Evolutionary conservation across 1,284 basidiomycete species (phyloP), one percentile per base, ranked within the genome.

Genomic region (Moesziomyces antarcticus): DNA sequence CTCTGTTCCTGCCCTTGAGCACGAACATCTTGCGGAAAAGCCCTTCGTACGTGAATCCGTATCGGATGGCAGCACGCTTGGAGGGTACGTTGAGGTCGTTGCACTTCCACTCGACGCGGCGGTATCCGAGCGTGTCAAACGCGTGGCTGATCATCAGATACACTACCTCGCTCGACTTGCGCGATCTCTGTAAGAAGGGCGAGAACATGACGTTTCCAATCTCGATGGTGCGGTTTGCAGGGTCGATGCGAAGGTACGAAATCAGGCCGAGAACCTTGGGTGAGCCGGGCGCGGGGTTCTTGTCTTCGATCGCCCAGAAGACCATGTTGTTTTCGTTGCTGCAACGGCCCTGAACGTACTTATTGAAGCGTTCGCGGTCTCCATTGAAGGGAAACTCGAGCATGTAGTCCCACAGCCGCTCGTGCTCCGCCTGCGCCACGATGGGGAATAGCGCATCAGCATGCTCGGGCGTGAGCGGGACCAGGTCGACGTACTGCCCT

Each of bases 81-180:
- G 72, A 75, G 3, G 65, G 68, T 5, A 16, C 24, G 44, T 79
- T 78, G 44, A 73, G 56, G 20, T 62, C 57, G 61, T 80, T 75
- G 41, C 70, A 74, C 56, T 80, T 80, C 78, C 78, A 80, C 53
- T 80, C 78, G 14, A 79, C 49, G 20, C 78, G 68, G 13, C 78
- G 53, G 27, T 66, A 75, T 1, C 59, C 60, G 3, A 77, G 35
- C 6, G 45, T 30, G 13, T 77, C 74, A 25, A 79, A 75, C 9
- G 68, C 63, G 21, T 72, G 56, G 9, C 37, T 50, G 10, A 74
- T 20, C 42, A 79, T 40, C 8, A 79, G 60, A 53, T 55, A 75
- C 1, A 79, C 49, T 1, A 56, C 57, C 55, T 80, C 78, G 22
- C 69, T 75, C n/a, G 71, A 66, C 22, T 60, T 58, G 0, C 55